Base-by-base conservation (phyloP, 768 basidiomycete genomes). In the Kwoniella sp. region DNA sequence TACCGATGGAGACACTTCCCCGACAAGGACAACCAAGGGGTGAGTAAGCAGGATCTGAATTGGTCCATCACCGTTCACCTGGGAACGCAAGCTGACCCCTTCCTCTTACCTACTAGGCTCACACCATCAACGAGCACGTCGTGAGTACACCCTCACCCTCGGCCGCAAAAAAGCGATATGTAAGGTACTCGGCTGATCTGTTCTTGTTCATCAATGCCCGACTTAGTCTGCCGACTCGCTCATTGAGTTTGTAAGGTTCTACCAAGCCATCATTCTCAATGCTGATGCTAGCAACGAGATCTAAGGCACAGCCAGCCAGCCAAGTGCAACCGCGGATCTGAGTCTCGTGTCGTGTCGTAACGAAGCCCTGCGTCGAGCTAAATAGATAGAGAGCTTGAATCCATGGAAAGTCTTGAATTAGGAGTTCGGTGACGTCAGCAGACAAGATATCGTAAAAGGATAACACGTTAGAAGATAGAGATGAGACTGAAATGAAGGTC, bases 1-100 rank as follows among this genome's bases (percentile, higher is more conserved):
- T 81, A 78, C 58, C 70, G 81, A 54, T 81, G 52, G 54, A 28
- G 68, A 60, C 67, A 70, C 57, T 64, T 60, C 45, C 63, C 63
- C 25, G 59, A 65, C 47, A 25, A 25, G 34, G 54, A 41, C 22
- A 41, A 31, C 9, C 30, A 53, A 26, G 61, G 66, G 15, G 66
- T 59, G 34, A 56, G 61, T 63, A 20, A 12, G 52, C 9, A 25
- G 8, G 45, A 22, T n/a, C 58, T 59, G 47, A 48, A 7, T 20
- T 20, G 47, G 17, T 48, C 20, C 20, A 53, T 53, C 25, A 9
- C 23, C 23, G 23, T 53, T 9, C 17, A 45, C 38, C 25, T 20
- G 23, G 11, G 51, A 53, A 53, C 25, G 51, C 51, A 12, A 9
- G 11, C 23, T 53, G 51, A 53, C 51, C 12, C 38, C n/a, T 45